phyloP scores from a whole-genome alignment of 2,329 filamentous ascomycete genomes.

The Plectosphaerella plurivora region DNA sequence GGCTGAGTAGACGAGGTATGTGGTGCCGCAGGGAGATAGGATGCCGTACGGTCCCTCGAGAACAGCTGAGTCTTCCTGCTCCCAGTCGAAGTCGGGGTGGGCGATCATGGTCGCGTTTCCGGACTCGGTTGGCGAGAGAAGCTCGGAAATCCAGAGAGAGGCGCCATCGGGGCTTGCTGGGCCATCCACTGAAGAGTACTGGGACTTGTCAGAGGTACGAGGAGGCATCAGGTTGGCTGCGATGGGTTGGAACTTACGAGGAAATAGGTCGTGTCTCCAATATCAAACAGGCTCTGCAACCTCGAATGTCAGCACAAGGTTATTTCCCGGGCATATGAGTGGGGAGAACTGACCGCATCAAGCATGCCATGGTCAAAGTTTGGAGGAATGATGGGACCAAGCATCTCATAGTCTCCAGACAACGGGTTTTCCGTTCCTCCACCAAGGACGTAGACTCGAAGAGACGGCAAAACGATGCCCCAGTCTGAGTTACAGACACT shows the following conservation, averaged over 20 bases:
- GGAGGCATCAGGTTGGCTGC: too few relatives aligned
- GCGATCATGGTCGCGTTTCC: slow-evolving; percentile 13
- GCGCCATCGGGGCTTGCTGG: slow-evolving; percentile 11
- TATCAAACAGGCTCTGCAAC: too few relatives aligned
- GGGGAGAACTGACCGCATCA: slow-evolving; percentile 5
- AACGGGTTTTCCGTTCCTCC: slow-evolving; percentile 10
- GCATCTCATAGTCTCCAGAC: slow-evolving; percentile 4
- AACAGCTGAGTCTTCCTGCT: slow-evolving; percentile 9
- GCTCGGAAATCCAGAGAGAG: slow-evolving; percentile 13
- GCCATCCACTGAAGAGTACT: slow-evolving; percentile 12
- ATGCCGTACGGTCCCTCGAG: slow-evolving; percentile 13
- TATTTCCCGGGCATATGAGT: too few relatives aligned
- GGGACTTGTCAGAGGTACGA: not conserved
- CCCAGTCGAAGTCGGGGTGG: slow-evolving; percentile 10
- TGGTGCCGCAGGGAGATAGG: slow-evolving; percentile 7
- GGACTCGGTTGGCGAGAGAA: slow-evolving; percentile 6
- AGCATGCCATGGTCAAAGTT: slow-evolving; percentile 13
- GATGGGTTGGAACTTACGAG: too few relatives aligned
- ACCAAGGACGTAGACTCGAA: slow-evolving; percentile 8
- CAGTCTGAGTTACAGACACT: slow-evolving; percentile 10
- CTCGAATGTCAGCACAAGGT: too few relatives aligned
- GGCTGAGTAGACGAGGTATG: slow-evolving; percentile 14
- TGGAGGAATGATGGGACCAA: slow-evolving; percentile 9
- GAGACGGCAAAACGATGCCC: slow-evolving; percentile 11
- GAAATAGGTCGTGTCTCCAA: too few relatives aligned